A percentile compares a stretch with the other conserved stretches of the same genome.
phyloP scores from a whole-genome alignment of 2,329 filamentous ascomycete genomes.

The Pestalotiopsis sp. region DNA sequence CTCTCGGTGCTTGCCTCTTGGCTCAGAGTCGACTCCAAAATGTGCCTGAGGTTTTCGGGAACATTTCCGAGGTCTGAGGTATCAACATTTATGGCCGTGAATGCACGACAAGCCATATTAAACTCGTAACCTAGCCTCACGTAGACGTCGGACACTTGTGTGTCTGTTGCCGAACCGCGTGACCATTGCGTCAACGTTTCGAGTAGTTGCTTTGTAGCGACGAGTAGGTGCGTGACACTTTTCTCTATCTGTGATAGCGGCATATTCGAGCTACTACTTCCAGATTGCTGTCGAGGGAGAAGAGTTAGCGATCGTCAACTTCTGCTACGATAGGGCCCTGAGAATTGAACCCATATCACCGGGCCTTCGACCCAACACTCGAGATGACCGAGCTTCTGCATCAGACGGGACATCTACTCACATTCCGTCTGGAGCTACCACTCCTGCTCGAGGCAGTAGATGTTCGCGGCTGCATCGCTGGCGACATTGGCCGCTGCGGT shows the following conservation, averaged over 20 bases:
- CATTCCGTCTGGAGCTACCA: slow-evolving; percentile 57
- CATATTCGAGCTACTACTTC: slow-evolving; percentile 71
- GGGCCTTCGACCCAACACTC: not conserved
- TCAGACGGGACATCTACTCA: slow-evolving; percentile 44
- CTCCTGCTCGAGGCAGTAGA: slow-evolving; percentile 70
- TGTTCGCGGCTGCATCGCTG: slow-evolving; percentile 62
- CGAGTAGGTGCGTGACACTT: slow-evolving; percentile 95
- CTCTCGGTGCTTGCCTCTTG: slow-evolving; percentile 95
- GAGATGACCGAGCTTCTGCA: not conserved
- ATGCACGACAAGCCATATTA: slow-evolving; percentile 97
- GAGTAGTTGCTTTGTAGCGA: slow-evolving; percentile 95
- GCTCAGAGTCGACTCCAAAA: slow-evolving; percentile 93
- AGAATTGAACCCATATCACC: not conserved
- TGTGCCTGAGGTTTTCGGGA: slow-evolving; percentile 84
- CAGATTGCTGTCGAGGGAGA: slow-evolving; percentile 35
- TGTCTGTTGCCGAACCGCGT: slow-evolving; percentile 85
- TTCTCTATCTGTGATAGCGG: slow-evolving; percentile 96
- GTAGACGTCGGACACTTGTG: slow-evolving; percentile 96
- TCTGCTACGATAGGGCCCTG: not conserved
- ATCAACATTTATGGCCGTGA: slow-evolving; percentile 95
- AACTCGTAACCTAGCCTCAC: slow-evolving; percentile 98
- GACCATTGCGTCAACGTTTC: slow-evolving; percentile 99
- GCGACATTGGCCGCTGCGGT: slow-evolving; percentile 62
- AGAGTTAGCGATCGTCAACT: not conserved
- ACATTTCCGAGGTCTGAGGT: slow-evolving; percentile 93